Conservation (phyloP, 2,329 filamentous ascomycete genomes). For the Aspergillus neoniger region DNA sequence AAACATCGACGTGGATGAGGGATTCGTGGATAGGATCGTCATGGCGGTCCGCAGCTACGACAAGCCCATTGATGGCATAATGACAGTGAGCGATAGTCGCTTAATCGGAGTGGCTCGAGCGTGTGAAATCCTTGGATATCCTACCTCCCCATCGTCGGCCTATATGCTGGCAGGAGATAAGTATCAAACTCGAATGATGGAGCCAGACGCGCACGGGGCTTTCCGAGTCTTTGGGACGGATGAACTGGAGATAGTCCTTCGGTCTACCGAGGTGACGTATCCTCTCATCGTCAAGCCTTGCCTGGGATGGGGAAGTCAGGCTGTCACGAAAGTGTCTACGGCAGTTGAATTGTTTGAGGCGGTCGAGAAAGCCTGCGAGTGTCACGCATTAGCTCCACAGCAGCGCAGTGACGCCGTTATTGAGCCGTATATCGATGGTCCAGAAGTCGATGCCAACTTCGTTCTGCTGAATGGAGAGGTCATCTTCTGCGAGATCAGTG, state of each 20-base stretch:
- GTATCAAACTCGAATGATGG: not conserved
- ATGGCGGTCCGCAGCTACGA: not conserved
- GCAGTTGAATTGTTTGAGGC: not conserved
- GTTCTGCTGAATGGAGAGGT: conserved; percentile 18
- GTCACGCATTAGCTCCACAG: not conserved
- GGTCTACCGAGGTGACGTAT: not conserved
- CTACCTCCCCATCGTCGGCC: not conserved
- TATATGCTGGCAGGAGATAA: not conserved
- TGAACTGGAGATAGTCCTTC: not conserved
- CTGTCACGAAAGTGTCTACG: not conserved
- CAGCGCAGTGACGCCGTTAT: not conserved
- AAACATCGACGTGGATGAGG: not conserved
- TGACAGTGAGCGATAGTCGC: not conserved
- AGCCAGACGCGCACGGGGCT: not conserved
- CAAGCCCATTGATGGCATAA: not conserved
- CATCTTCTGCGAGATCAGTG: conserved; percentile 17
- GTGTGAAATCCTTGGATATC: not conserved
- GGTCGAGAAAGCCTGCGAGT: not conserved
- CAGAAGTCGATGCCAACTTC: conserved; percentile 22
- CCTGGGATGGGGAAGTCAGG: not conserved
- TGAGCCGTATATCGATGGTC: conserved; percentile 19
- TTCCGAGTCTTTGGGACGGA: not conserved
- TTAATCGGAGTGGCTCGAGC: not conserved
- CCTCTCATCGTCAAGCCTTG: conserved; percentile 9
- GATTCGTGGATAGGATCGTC: not conserved